A percentile compares a stretch with the other conserved stretches of the same genome.
Evolutionary conservation across 2,329 filamentous ascomycete genomes (phyloP).

Genomic region (Diaporthe batatas): DNA sequence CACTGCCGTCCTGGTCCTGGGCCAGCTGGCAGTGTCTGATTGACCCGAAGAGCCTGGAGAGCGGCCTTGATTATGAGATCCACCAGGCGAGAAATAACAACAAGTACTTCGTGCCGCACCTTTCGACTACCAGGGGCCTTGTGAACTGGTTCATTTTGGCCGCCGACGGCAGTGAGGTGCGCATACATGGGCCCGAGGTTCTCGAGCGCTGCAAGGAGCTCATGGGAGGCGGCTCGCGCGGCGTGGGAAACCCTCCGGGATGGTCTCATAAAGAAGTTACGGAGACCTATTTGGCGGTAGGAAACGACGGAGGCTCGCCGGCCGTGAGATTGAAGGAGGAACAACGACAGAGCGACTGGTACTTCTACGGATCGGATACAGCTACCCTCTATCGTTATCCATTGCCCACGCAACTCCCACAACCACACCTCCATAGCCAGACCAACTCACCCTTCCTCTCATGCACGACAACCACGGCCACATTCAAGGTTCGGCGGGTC

Average conservation of each 20-base stretch:
- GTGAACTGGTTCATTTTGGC: neutral
- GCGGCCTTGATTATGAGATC: no score
- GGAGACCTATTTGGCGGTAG: neutral
- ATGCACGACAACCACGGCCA: neutral
- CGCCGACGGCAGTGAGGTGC: neutral
- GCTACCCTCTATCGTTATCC: neutral
- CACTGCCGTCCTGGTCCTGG: no score
- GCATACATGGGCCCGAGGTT: neutral
- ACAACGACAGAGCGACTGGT: neutral
- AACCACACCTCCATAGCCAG: neutral
- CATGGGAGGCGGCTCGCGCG: neutral
- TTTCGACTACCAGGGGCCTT: neutral
- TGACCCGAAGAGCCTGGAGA: no score
- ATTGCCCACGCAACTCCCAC: neutral
- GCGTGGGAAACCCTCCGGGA: neutral
- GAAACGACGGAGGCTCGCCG: neutral
- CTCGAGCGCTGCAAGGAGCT: neutral
- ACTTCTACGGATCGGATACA: neutral
- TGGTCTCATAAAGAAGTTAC: neutral
- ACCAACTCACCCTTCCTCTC: conserved; percentile 4
- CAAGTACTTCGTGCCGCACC: neutral
- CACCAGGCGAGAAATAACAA: neutral
- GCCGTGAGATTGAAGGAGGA: neutral
- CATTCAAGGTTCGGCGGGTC: neutral
- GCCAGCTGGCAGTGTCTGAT: no score